These are phyloP conservation scores for Suillus lakei DNA, from an alignment of 768 basidiomycete genomes.

Conservation along the genomic window DNA sequence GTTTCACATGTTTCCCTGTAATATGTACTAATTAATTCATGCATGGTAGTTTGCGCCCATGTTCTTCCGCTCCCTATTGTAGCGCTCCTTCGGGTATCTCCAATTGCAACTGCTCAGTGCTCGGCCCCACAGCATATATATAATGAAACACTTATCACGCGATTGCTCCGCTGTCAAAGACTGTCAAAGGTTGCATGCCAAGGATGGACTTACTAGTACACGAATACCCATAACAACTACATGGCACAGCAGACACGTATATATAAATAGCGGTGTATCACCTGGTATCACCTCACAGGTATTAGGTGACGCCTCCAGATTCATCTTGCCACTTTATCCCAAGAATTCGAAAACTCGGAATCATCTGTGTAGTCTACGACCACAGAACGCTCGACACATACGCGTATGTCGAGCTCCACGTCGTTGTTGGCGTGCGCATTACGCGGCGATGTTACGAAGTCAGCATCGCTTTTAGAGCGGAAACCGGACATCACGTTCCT, in stretches of 20 bases:
- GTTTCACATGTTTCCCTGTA: not conserved
- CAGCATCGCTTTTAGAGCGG: constrained; percentile 30
- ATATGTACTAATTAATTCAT: not conserved
- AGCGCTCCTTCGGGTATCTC: no score
- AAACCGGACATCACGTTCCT: constrained; percentile 27
- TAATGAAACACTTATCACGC: not conserved
- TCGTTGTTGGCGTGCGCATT: constrained; percentile 12
- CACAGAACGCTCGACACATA: constrained; percentile 34
- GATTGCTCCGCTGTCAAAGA: not conserved
- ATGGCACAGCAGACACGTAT: not conserved
- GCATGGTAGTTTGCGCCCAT: no score
- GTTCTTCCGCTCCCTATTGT: no score
- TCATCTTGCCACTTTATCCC: constrained; percentile 17
- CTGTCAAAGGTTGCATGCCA: not conserved
- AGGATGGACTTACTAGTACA: not conserved
- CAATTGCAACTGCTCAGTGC: no score
- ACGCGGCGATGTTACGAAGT: constrained; percentile 18
- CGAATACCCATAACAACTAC: not conserved
- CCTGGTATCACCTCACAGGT: not conserved
- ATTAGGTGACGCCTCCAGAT: not conserved
- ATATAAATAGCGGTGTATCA: not conserved
- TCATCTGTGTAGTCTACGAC: constrained; percentile 26
- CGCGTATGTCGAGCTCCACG: constrained; percentile 34
- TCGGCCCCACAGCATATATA: not conserved
- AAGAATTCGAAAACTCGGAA: constrained; percentile 15